Base-by-base conservation (phyloP, 2,329 filamentous ascomycete genomes). In the Penicillium sp. region DNA sequence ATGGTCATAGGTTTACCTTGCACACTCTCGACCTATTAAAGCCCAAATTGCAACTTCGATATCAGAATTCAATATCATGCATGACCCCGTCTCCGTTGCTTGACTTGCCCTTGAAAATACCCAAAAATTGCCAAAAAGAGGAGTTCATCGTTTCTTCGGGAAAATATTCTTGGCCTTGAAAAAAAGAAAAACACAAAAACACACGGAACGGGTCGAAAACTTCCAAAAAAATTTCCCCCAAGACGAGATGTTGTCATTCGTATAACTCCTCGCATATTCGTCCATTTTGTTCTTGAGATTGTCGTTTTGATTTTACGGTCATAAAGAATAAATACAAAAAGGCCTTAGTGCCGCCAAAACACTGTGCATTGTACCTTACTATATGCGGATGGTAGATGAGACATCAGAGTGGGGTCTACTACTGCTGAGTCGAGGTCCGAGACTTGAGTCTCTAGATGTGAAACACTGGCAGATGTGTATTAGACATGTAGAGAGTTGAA, bases 311-410 rank as follows among this genome's bases (percentile, higher is more conserved):
- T 49, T 31, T 31, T 31, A n/a, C 27, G 27, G 35, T 35, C 11
- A n/a, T 51, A 39, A 22, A 41, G 31, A 18, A 27, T 39, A 13
- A 11, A 55, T 27, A 18, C n/a, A n/a, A 56, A 56, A 56, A 18
- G 33, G 58, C 54, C 53, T 59, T 56, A 44, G 57, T 44, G 57
- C 53, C 14, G 19, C 18, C 9, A 2, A 40, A 51, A 55, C 16
- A 24, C 1, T 14, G 18, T 33, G 18, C 14, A 16, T n/a, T 27
- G 10, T 10, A 16, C 4, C 22, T 22, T 22, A 22, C 22, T 27
- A 39, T 16, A 22, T 16, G 22, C 18, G 7, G 13, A n/a, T 27
- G 16, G 11, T 36, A 19, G 18, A 24, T 9, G 13, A 39, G 33
- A 51, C n/a, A 39, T 36, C 13, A 37, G 35, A 18, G 33, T 19